Evolutionary conservation across 768 basidiomycete species (phyloP).

Genomic region (Naganishia antarctica): DNA sequence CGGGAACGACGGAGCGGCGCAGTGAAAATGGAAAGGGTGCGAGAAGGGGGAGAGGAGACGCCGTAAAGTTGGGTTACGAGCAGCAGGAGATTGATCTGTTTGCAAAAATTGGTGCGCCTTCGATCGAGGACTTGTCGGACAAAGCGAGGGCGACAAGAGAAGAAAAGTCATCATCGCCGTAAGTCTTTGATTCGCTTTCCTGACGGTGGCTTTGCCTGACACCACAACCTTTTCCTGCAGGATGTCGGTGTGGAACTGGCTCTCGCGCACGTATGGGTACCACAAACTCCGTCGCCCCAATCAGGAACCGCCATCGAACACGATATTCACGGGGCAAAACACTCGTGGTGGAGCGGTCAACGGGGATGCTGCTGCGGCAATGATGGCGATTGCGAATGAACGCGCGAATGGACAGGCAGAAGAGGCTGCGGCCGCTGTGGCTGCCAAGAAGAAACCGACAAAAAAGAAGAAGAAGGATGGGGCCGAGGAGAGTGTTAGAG

Average conservation of each 20-base stretch:
- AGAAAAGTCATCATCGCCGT: constrained; percentile 15
- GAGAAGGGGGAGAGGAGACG: constrained; percentile 6
- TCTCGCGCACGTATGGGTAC: constrained; percentile 16
- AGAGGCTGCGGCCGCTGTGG: constrained; percentile 1
- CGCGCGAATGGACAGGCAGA: constrained; percentile 15
- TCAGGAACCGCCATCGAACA: constrained; percentile 14
- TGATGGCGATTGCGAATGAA: constrained; percentile 19
- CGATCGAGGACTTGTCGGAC: constrained; percentile 8
- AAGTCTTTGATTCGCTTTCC: background rate
- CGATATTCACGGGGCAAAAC: constrained; percentile 14
- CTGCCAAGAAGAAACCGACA: constrained; percentile 11
- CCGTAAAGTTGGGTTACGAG: constrained; percentile 4
- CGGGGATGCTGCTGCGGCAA: constrained; percentile 2
- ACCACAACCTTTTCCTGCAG: background rate
- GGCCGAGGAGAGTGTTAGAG: constrained; percentile 4
- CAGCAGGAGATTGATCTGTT: constrained; percentile 19
- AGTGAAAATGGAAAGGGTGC: background rate
- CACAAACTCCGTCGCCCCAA: constrained; percentile 9
- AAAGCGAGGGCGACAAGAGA: constrained; percentile 6
- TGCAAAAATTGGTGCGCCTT: constrained; percentile 10
- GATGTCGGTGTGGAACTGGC: constrained; percentile 18
- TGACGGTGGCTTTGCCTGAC: background rate
- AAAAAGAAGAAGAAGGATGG: constrained; percentile 17
- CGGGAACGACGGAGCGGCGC: background rate
- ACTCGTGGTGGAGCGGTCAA: background rate